These are phyloP conservation scores for Colletotrichum phormii DNA, from an alignment of 2,329 filamentous ascomycete species.

Conservation along the genomic window DNA sequence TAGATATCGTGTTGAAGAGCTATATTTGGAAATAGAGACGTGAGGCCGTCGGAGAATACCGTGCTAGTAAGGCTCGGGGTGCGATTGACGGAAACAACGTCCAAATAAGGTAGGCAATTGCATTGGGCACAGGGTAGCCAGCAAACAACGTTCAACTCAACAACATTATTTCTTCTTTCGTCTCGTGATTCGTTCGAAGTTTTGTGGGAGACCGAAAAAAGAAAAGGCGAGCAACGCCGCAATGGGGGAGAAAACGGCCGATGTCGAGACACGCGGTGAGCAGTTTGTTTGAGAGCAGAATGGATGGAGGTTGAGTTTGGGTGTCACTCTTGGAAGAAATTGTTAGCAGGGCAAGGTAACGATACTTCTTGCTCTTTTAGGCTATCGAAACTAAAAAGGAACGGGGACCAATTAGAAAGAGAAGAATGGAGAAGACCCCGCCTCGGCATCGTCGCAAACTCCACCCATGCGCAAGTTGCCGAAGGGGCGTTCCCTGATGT, in stretches of 20 bases:
- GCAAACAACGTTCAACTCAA: background rate
- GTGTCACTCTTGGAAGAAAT: constrained; percentile 16
- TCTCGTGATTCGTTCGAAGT: constrained; percentile 16
- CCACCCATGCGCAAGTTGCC: constrained; percentile 23
- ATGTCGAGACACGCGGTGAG: constrained; percentile 15
- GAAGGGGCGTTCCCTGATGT: background rate
- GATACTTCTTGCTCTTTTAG: constrained; percentile 11
- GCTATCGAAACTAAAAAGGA: background rate
- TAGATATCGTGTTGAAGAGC: background rate
- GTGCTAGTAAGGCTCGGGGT: background rate
- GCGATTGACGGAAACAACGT: background rate
- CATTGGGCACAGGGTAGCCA: background rate
- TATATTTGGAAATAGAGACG: background rate
- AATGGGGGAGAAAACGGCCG: background rate
- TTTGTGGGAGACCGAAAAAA: background rate
- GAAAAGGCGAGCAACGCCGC: background rate
- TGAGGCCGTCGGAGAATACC: background rate
- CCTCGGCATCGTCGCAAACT: constrained; percentile 27
- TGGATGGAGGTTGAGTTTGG: constrained; percentile 1
- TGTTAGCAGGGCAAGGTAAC: constrained; percentile 10
- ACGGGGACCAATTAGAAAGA: constrained; percentile 1
- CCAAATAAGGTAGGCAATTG: background rate
- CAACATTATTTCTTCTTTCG: constrained; percentile 11
- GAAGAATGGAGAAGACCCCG: background rate
- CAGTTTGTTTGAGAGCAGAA: constrained; percentile 30